A percentile compares a stretch with the other conserved stretches of the same genome.
Conservation (phyloP, 1,139 yeast genomes). For the Taiozyma onychis region DNA sequence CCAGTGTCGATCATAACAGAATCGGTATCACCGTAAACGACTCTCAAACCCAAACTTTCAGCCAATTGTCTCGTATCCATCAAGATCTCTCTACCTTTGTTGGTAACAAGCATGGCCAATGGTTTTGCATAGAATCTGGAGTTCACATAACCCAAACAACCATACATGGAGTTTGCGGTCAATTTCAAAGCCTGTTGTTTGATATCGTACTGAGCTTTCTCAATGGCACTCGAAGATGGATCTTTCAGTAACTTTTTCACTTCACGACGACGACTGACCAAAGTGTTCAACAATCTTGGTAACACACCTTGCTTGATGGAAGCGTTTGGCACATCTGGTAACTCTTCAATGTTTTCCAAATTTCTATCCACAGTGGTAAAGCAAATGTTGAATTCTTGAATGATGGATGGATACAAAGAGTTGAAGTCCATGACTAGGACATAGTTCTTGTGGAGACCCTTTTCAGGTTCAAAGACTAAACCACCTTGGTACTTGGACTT, state of each 20-base stretch:
- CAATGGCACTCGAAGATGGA: conserved; percentile 56
- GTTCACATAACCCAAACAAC: conserved; percentile 90
- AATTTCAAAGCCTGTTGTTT: conserved; percentile 94
- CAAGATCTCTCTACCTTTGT: conserved; percentile 92
- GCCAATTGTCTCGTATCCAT: conserved; percentile 93
- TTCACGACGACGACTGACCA: conserved; percentile 89
- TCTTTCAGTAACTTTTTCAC: conserved; percentile 83
- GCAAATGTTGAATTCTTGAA: conserved; percentile 95
- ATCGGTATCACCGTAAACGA: conserved; percentile 98
- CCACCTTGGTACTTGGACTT: conserved; percentile 95
- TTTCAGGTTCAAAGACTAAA: conserved; percentile 93
- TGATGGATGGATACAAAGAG: conserved; percentile 93
- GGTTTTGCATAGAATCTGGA: conserved; percentile 96
- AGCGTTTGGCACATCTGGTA: conserved; percentile 66
- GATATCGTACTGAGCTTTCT: conserved; percentile 81
- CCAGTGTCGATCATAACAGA: conserved; percentile 98
- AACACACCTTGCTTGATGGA: conserved; percentile 70
- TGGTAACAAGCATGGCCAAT: conserved; percentile 91
- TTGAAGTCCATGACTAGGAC: conserved; percentile 97
- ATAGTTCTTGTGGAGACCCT: conserved; percentile 86
- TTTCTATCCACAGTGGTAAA: conserved; percentile 90
- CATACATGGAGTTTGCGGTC: conserved; percentile 99
- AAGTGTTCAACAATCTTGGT: conserved; percentile 75
- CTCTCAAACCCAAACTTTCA: conserved; percentile 74
- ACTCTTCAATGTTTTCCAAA: conserved; percentile 52